phyloP scores from a whole-genome alignment of 352 stramenopile species.

The Globisporangium recalcitrans region DNA sequence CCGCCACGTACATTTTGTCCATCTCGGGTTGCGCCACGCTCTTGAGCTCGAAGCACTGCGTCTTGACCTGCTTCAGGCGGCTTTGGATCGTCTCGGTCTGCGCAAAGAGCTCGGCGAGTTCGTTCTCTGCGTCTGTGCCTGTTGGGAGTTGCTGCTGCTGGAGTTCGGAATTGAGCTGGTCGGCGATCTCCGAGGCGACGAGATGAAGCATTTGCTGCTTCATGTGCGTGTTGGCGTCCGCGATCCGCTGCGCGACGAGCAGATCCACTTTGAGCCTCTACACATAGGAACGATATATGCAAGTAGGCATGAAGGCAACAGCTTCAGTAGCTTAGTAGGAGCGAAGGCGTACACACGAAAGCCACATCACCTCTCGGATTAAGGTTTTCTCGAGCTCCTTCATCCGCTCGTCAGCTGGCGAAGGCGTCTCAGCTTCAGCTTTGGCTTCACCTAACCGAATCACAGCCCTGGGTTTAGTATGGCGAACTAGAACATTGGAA shows the following conservation, averaged over 20 bases:
- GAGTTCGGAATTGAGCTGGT: conserved; percentile 15
- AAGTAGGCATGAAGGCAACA: too few relatives aligned
- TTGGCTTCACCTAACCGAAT: neutral
- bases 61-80: conserved; percentile 59
- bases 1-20: conserved; percentile 47
- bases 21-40: conserved; percentile 45
- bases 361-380: conserved; percentile 46
- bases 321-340: too few relatives aligned
- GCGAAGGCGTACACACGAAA: too few relatives aligned
- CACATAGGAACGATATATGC: neutral
- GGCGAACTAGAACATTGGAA: neutral
- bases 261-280: conserved; percentile 75
- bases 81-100: conserved; percentile 42
- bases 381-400: conserved; percentile 50
- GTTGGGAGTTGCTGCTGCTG: neutral
- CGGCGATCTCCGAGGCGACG: conserved; percentile 25
- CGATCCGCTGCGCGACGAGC: conserved; percentile 62
- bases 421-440: neutral
- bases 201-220: conserved; percentile 71
- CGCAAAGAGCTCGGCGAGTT: conserved; percentile 40
- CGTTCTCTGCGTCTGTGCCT: conserved; percentile 26
- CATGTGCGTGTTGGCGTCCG: conserved; percentile 48
- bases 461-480: neutral
- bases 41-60: conserved; percentile 66
- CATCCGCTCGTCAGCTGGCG: conserved; percentile 18